Base-by-base conservation (phyloP, 805 yeast species). In the Kluyveromyces wickerhamii region DNA sequence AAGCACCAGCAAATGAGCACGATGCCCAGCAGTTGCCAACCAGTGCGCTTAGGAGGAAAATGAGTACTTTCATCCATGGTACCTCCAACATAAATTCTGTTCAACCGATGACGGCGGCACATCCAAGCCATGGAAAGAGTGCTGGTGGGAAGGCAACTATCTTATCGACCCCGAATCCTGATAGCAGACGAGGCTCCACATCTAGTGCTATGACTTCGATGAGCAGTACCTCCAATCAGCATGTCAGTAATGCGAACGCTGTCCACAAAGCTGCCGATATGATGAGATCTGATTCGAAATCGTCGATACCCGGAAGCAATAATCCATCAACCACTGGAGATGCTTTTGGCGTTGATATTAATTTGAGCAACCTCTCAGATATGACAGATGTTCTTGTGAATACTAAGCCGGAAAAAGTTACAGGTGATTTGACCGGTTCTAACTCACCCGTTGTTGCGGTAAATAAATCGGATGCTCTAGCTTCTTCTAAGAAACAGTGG, bases 401-500 rank as follows among this genome's bases (percentile, higher is more conserved):
- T 15, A 16, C 27, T 15, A 15, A 32, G 21, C 35, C 44, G 15
- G 21, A 36, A 9, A 32, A 27, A 7, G 7, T 37, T 15, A 11
- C 34, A 21, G n/a, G 29, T 11, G 24, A 26, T 11, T 12, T 26
- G 19, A 22, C 32, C 6, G 15, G 23, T 13, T 7, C 34, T 7
- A 12, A 15, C 9, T 15, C 28, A 11, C 13, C 27, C 9, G 19
- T 20, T 25, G 16, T 16, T 10, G 11, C 35, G 4, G 14, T 18
- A 21, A 25, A 34, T 16, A 27, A 24, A 15, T 9, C 35, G 7
- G 23, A 23, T 5, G 13, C 29, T 17, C 17, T 10, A 6, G 12
- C 14, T 20, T 4, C 17, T 9, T 23, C 36, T 10, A 35, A 31
- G 28, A 35, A 24, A 16, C 51, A 47, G 32, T 74, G 80, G 80